Evolutionary conservation across 768 basidiomycete species (phyloP), one percentile per base, ranked within the genome.

Genomic region (Holtermannia corniformis): DNA sequence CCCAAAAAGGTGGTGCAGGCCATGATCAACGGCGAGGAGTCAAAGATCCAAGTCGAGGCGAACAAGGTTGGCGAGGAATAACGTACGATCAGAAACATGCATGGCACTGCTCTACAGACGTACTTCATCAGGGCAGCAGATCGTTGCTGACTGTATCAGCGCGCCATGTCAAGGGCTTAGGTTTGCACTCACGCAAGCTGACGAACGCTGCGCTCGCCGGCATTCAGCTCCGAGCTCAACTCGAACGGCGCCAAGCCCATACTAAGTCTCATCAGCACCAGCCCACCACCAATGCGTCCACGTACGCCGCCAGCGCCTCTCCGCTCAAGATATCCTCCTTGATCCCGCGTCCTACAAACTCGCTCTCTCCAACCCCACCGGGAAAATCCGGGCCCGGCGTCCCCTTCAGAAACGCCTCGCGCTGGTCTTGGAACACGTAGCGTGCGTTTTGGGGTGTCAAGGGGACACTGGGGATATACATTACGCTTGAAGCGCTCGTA

Each of bases 311-410:
- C 61, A 71, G 71, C 2, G 73, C 73, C 2, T 74, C 55, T 4
- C 65, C 59, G 20, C 56, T 64, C 20, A 64, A 51, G 32, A 80
- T 68, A 49, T 81, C 78, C 3, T 61, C 66, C 14, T 72, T 72
- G 21, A 52, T 59, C 1, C 77, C 79, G 5, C 75, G 68, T n/a
- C 76, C 75, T 10, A 67, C 60, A 55, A 76, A 76, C 2, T 55
- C 55, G 41, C 63, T 67, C 55, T 77, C 78, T 20, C 76, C 75
- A 2, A 57, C 59, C 22, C 68, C 68, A 24, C 68, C 68, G 12
- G 79, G 81, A 72, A 84, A 88, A 64, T 89, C 87, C 3, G 85
- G 84, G 5, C 85, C 84, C 21, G 82, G 78, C 21, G 78, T 62
- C 5, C 82, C 82, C 5, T 70, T 57, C 40, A 82, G 71, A 72